These are phyloP conservation scores for Malus hybrid DNA, from an alignment of 331 rosid species.

Conservation along the genomic window DNA sequence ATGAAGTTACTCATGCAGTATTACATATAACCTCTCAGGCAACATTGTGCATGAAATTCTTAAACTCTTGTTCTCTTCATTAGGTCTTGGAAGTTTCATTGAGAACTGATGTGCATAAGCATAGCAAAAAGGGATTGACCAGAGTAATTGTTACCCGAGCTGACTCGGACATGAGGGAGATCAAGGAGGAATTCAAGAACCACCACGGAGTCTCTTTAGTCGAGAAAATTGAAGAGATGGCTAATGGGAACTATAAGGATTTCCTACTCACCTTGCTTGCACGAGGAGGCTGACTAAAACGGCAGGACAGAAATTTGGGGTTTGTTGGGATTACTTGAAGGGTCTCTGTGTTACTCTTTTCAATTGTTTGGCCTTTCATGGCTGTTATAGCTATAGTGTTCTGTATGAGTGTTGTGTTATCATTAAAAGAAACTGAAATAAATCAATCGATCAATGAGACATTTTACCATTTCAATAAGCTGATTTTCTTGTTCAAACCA, in stretches of 20 bases:
- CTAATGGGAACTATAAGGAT: conserved; percentile 79
- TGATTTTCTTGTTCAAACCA: not conserved
- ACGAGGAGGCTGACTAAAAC: conserved; percentile 29
- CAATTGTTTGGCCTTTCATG: not conserved
- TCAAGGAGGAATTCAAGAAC: conserved; percentile 47
- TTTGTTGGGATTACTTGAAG: not conserved
- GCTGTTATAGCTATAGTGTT: not conserved
- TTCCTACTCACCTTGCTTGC: conserved; percentile 63
- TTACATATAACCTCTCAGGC: not conserved
- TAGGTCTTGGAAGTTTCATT: conserved; percentile 62
- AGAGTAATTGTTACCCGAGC: conserved; percentile 77
- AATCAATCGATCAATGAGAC: not conserved
- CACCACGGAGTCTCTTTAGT: conserved; percentile 43
- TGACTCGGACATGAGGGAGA: conserved; percentile 62
- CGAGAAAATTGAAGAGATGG: conserved; percentile 47
- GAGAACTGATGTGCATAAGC: conserved; percentile 50
- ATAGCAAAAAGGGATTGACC: conserved; percentile 50
- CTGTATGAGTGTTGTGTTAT: not conserved
- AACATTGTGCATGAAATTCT: not conserved
- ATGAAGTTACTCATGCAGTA: not conserved
- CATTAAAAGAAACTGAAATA: conserved; percentile 6
- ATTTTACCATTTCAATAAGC: not conserved
- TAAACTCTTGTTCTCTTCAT: not conserved
- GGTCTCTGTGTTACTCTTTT: not conserved
- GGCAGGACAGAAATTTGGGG: not conserved